A percentile compares a stretch with the other conserved stretches of the same genome.
Conservation (phyloP, 2,329 filamentous ascomycete genomes). For the Diaporthe sp. region DNA sequence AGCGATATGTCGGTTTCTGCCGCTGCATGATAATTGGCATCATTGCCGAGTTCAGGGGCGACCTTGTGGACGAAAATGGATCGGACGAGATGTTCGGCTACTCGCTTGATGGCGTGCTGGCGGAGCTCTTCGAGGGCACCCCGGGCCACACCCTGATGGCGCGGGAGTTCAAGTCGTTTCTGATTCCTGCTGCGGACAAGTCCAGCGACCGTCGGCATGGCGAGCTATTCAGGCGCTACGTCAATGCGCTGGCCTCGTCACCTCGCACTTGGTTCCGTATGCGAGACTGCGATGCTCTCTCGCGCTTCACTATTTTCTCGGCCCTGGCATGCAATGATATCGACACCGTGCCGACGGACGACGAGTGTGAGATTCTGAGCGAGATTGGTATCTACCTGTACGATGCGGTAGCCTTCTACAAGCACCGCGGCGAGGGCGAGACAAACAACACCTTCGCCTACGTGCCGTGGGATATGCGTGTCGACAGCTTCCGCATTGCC, state of each 20-base stretch:
- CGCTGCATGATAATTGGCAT: constrained; percentile 43
- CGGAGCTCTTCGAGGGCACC: constrained; percentile 40
- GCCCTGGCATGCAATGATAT: constrained; percentile 50
- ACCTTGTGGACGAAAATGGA: constrained; percentile 39
- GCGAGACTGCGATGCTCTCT: constrained; percentile 50
- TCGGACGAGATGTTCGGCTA: constrained; percentile 40
- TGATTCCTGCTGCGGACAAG: constrained; percentile 43
- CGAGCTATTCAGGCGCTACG: constrained; percentile 48
- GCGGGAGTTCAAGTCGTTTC: constrained; percentile 43
- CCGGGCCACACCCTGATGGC: constrained; percentile 38
- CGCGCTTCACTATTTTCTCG: constrained; percentile 48
- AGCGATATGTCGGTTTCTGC: constrained; percentile 43
- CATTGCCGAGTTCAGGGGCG: constrained; percentile 43
- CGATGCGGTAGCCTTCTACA: constrained; percentile 50
- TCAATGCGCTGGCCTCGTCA: constrained; percentile 43
- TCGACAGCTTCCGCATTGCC: constrained; percentile 41
- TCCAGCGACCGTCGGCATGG: constrained; percentile 32
- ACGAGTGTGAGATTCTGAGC: constrained; percentile 41
- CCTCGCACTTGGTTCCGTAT: constrained; percentile 49
- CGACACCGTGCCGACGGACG: constrained; percentile 43
- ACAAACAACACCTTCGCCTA: constrained; percentile 51
- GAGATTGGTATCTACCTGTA: constrained; percentile 48
- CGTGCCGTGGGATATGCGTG: constrained; percentile 43
- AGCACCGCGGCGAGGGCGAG: constrained; percentile 50
- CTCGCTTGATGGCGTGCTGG: constrained; percentile 39